Evolutionary conservation across 1,284 basidiomycete genomes (phyloP).

Genomic region (Jaminaea rosea): DNA sequence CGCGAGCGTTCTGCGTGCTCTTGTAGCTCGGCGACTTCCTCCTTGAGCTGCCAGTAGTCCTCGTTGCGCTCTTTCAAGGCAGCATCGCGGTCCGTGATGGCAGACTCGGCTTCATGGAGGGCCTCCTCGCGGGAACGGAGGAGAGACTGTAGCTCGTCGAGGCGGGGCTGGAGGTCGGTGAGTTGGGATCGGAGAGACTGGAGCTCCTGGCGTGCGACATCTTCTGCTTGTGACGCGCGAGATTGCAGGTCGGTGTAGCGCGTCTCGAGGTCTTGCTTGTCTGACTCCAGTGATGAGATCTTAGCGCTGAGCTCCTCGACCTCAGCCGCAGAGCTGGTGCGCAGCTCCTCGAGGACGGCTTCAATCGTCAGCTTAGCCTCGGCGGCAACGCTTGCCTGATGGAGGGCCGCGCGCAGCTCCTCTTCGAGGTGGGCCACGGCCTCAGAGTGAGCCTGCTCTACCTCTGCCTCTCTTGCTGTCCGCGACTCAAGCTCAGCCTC

Average conservation of each 20-base stretch:
- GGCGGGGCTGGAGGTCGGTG: too few species aligned
- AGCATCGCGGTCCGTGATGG: not conserved
- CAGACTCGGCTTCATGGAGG: not conserved
- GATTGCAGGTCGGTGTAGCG: too few species aligned
- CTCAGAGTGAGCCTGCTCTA: not conserved
- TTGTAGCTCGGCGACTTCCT: conserved; percentile 28
- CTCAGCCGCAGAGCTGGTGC: not conserved
- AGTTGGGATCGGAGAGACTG: too few species aligned
- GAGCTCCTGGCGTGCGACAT: not conserved
- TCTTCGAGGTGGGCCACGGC: not conserved
- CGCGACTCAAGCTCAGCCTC: conserved; percentile 1
- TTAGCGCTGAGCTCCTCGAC: not conserved
- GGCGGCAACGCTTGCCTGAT: not conserved
- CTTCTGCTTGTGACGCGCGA: too few species aligned
- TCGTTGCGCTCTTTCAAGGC: conserved; percentile 11
- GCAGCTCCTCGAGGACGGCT: not conserved
- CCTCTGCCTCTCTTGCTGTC: not conserved
- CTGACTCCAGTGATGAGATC: not conserved
- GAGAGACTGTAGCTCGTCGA: too few species aligned
- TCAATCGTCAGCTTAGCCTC: not conserved
- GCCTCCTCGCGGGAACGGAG: not conserved
- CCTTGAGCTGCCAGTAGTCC: conserved; percentile 29
- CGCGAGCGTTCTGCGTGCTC: conserved; percentile 14
- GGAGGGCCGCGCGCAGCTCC: not conserved
- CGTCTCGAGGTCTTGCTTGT: too few species aligned